A percentile compares a stretch with the other conserved stretches of the same genome.
phyloP scores from a whole-genome alignment of 2,329 filamentous ascomycete genomes.

The Hymenoscyphus fraxineus region DNA sequence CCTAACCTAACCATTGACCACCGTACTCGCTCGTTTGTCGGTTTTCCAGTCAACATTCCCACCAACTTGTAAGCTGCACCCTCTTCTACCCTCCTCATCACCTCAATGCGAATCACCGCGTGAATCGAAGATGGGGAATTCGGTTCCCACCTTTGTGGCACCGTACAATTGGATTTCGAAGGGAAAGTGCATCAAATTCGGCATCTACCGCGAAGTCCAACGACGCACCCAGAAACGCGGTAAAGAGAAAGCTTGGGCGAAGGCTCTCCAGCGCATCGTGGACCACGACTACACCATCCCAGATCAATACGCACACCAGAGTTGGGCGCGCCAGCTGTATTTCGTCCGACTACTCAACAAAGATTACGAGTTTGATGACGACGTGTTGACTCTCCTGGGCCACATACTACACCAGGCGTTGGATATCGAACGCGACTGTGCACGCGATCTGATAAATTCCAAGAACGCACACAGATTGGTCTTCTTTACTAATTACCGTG shows the following conservation, averaged over 20 bases:
- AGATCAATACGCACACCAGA: background rate
- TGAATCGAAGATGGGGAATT: background rate
- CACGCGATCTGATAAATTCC: conserved; percentile 12
- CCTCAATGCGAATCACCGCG: background rate
- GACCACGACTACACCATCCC: background rate
- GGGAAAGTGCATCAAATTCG: background rate
- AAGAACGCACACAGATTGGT: conserved; percentile 21
- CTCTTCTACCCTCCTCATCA: background rate
- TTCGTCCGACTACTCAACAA: conserved; percentile 15
- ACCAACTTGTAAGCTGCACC: conserved; percentile 13
- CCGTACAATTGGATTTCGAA: conserved; percentile 18
- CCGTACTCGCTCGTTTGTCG: background rate
- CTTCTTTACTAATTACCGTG: conserved; percentile 33
- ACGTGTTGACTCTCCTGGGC: conserved; percentile 18
- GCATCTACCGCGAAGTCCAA: background rate
- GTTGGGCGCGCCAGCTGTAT: conserved; percentile 17
- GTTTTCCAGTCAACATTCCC: background rate
- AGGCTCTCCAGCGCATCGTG: background rate
- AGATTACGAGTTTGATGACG: conserved; percentile 2
- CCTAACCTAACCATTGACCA: background rate
- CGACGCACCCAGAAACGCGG: conserved; percentile 1
- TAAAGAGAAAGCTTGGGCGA: background rate
- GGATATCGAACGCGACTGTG: conserved; percentile 19
- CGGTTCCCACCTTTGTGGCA: conserved; percentile 2
- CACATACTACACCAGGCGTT: conserved; percentile 24